Percentiles rank a stretch among this genome's conserved stretches.
Evolutionary conservation across 305 asterid species (phyloP).

Genomic region (Ajuga reptans): DNA sequence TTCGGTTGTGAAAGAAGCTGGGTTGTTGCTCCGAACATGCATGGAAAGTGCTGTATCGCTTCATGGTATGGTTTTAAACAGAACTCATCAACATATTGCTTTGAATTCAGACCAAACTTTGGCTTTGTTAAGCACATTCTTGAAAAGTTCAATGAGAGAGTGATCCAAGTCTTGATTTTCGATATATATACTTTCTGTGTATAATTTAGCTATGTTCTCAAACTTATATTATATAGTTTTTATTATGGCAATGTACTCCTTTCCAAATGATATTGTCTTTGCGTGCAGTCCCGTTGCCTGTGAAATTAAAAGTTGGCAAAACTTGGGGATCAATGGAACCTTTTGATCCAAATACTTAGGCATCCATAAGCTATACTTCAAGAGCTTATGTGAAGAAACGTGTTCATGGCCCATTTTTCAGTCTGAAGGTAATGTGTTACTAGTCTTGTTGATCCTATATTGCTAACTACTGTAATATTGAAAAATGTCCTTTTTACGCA

Average conservation of each 20-base stretch:
- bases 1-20: constrained; percentile 73
- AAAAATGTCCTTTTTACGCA: no score
- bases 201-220: constrained; percentile 7
- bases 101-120: constrained; percentile 7
- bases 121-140: background rate
- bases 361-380: background rate
- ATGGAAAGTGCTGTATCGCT: constrained; percentile 88
- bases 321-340: constrained; percentile 95
- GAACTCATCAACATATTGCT: background rate
- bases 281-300: constrained; percentile 79
- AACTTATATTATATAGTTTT: background rate
- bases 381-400: constrained; percentile 16
- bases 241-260: background rate
- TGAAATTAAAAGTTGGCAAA: constrained; percentile 75
- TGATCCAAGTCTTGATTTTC: background rate
- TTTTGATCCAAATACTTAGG: constrained; percentile 43
- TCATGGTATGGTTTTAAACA: constrained; percentile 50
- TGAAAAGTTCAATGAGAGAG: background rate
- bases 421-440: constrained; percentile 24
- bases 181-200: background rate
- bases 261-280: background rate
- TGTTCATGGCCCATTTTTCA: background rate
- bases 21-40: constrained; percentile 55
- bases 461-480: background rate
- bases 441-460: background rate